phyloP scores from a whole-genome alignment of 1,284 basidiomycete genomes.

The Ceratorhiza oryzae-sativae region DNA sequence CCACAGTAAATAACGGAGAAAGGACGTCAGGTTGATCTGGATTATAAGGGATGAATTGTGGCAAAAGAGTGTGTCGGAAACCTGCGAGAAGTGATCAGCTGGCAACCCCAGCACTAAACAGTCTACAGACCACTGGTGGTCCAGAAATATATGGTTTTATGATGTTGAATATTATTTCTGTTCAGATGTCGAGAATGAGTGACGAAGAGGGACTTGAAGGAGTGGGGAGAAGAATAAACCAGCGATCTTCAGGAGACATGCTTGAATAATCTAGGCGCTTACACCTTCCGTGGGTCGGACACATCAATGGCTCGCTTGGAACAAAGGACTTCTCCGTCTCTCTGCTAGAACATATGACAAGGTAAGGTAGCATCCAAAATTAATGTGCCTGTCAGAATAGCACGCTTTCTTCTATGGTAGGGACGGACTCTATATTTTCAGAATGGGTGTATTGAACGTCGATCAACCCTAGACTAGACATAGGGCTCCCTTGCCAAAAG shows the following conservation, averaged over 20 bases:
- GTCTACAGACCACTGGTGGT: constrained; percentile 5
- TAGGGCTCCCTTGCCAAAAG: not conserved
- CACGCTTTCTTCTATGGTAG: too few species aligned
- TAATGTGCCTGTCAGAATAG: too few species aligned
- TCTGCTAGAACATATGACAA: not conserved
- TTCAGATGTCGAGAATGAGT: not conserved
- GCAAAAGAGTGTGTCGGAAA: constrained; percentile 35
- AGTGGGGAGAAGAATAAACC: not conserved
- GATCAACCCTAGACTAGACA: not conserved
- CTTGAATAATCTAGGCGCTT: constrained; percentile 10
- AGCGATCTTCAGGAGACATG: not conserved
- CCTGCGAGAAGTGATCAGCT: not conserved
- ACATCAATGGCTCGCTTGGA: too few species aligned
- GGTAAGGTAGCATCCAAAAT: not conserved
- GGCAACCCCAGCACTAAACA: not conserved
- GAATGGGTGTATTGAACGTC: not conserved
- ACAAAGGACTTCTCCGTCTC: too few species aligned
- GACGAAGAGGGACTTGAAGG: not conserved
- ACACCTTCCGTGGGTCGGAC: not conserved
- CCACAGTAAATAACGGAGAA: not conserved
- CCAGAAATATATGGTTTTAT: not conserved
- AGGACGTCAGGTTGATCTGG: not conserved
- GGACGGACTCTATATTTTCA: too few species aligned
- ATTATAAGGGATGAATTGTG: constrained; percentile 30
- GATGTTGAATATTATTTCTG: not conserved